Percentiles rank a stretch among this genome's conserved stretches.
Evolutionary conservation across 805 yeast genomes (phyloP).

Genomic region (Candida boidinii): DNA sequence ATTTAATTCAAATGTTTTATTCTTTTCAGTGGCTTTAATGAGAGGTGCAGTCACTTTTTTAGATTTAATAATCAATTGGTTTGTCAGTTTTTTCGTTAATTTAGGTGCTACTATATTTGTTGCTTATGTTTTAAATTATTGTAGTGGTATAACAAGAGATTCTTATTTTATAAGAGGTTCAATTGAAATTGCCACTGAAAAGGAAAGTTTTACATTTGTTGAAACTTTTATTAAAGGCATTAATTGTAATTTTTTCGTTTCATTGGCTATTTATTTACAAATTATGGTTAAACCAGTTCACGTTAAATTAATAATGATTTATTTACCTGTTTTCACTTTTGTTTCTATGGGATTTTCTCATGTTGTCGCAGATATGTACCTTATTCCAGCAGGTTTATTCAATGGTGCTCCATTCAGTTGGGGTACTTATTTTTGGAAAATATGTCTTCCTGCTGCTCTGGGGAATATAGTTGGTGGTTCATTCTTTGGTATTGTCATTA

Average conservation of each 20-base stretch:
- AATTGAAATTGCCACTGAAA: conserved; percentile 33
- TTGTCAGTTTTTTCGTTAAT: conserved; percentile 59
- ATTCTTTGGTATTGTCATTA: conserved; percentile 52
- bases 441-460: conserved; percentile 58
- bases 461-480: conserved; percentile 81
- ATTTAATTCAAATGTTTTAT: conserved; percentile 66
- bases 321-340: conserved; percentile 66
- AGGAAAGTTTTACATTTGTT: conserved; percentile 39
- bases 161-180: conserved; percentile 41
- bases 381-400: conserved; percentile 56
- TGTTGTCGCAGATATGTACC: conserved; percentile 75
- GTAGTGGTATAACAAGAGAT: conserved; percentile 39
- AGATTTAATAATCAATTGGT: conserved; percentile 60
- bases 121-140: conserved; percentile 52
- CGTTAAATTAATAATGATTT: conserved; percentile 57
- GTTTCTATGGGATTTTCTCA: conserved; percentile 76
- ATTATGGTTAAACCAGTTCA: conserved; percentile 74
- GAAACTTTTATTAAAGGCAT: conserved; percentile 62
- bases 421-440: conserved; percentile 62
- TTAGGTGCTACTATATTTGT: conserved; percentile 58
- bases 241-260: conserved; percentile 73
- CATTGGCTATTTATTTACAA: conserved; percentile 68
- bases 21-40: conserved; percentile 58
- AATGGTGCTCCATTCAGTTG: conserved; percentile 60
- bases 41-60: conserved; percentile 62